Evolutionary conservation across 164 flowering plant genomes (phyloP).

Genomic region (Brasenia schreberi): DNA sequence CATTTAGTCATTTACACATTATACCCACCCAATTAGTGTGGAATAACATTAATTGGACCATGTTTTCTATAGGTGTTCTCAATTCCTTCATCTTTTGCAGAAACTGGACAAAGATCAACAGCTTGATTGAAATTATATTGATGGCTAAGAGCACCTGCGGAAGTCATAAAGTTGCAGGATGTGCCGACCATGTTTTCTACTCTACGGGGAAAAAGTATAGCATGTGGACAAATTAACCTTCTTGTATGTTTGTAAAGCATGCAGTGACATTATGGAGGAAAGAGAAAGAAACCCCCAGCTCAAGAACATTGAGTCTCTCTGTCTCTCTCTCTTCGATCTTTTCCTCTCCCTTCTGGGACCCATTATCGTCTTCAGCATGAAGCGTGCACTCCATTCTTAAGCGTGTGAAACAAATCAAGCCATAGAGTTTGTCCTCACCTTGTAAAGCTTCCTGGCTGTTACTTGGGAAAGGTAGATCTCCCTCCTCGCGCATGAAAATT

Average conservation of each 20-base stretch:
- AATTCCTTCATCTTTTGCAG: no score
- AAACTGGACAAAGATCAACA: no score
- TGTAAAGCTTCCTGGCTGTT: background rate
- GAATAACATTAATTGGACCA: no score
- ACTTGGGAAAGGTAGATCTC: background rate
- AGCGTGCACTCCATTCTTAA: background rate
- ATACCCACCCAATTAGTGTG: no score
- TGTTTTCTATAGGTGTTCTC: no score
- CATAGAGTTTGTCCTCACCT: background rate
- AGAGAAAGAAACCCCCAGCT: background rate
- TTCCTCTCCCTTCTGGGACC: background rate
- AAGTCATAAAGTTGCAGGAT: no score
- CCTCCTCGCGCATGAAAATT: background rate
- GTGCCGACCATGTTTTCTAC: no score
- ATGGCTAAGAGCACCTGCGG: no score
- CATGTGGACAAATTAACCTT: no score
- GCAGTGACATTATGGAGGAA: background rate
- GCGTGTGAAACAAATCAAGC: background rate
- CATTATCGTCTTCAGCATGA: background rate
- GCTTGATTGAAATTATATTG: no score
- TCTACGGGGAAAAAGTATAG: no score
- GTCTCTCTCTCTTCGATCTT: background rate
- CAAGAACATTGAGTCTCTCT: background rate
- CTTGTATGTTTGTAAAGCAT: background rate
- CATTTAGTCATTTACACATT: no score